phyloP scores from a whole-genome alignment of 257 asterid species.

The Solanum paucissectum region DNA sequence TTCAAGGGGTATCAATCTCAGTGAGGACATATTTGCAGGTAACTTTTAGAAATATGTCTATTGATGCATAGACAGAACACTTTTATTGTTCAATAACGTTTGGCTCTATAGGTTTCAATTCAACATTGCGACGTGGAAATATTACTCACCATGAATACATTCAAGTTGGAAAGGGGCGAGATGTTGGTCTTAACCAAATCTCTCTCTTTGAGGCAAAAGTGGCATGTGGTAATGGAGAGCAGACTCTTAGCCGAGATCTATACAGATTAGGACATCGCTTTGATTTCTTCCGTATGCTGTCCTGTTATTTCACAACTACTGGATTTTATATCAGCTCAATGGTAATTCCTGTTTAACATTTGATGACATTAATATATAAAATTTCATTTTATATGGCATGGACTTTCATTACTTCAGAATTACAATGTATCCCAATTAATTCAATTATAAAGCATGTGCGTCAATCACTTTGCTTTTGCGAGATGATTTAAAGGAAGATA shows the following conservation, averaged over 20 bases:
- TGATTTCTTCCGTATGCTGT: constrained; percentile 95
- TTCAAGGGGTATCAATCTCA: constrained; percentile 87
- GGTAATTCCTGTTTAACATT: constrained; percentile 37
- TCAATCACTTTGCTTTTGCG: neutral
- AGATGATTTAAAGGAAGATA: neutral
- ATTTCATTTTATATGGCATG: neutral
- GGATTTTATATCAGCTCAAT: constrained; percentile 90
- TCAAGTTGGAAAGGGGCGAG: constrained; percentile 95
- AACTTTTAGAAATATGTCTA: constrained; percentile 19
- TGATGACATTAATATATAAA: neutral
- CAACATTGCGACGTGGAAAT: constrained; percentile 85
- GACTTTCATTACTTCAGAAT: neutral
- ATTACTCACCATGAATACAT: constrained; percentile 89
- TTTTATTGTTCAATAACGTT: constrained; percentile 3
- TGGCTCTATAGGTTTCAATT: constrained; percentile 62
- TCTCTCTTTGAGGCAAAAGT: constrained; percentile 96
- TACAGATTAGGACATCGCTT: constrained; percentile 95
- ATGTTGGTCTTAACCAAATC: constrained; percentile 94
- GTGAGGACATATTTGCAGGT: constrained; percentile 99
- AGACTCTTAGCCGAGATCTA: constrained; percentile 85
- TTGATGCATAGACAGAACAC: neutral
- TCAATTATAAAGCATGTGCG: neutral
- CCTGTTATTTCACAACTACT: constrained; percentile 68
- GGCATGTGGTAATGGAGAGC: constrained; percentile 97
- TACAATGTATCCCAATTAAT: neutral